These are phyloP conservation scores for Wickerhamiella parazyma DNA, from an alignment of 805 yeast species.

Conservation along the genomic window DNA sequence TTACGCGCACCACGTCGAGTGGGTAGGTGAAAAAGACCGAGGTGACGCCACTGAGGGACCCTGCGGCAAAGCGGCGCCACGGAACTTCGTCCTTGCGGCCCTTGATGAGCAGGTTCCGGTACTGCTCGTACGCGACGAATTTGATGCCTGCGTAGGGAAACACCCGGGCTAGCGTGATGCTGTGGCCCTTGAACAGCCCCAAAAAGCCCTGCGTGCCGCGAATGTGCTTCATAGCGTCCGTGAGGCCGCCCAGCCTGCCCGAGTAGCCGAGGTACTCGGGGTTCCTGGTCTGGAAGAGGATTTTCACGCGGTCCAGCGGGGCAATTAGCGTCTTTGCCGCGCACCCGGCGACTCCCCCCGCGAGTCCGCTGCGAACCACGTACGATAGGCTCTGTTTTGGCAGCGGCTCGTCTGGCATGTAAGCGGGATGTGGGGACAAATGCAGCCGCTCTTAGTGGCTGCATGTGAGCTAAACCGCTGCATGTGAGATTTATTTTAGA, in stretches of 20 bases:
- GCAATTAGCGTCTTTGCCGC: slow-evolving; percentile 95
- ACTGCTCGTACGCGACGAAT: slow-evolving; percentile 91
- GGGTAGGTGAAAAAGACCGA: slow-evolving; percentile 89
- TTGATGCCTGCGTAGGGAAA: slow-evolving; percentile 97
- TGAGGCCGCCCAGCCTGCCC: slow-evolving; percentile 66
- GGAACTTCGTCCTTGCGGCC: slow-evolving; percentile 63
- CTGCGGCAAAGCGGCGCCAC: slow-evolving; percentile 66
- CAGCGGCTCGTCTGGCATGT: neutral
- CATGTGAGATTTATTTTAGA: too few relatives aligned
- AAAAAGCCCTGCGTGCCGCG: slow-evolving; percentile 51
- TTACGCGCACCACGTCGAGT: slow-evolving; percentile 74
- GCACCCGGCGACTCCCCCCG: slow-evolving; percentile 93
- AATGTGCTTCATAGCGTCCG: slow-evolving; percentile 57
- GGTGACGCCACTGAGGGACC: slow-evolving; percentile 78
- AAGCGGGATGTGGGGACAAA: neutral
- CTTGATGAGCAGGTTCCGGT: slow-evolving; percentile 68
- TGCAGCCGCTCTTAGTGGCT: too few relatives aligned
- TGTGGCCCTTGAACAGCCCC: slow-evolving; percentile 91
- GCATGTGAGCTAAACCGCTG: too few relatives aligned
- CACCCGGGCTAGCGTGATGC: slow-evolving; percentile 78
- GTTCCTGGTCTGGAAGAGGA: slow-evolving; percentile 85
- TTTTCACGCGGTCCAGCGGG: slow-evolving; percentile 89
- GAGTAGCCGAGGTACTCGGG: slow-evolving; percentile 73
- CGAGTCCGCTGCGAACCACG: slow-evolving; percentile 68
- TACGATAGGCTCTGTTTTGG: slow-evolving; percentile 59